Percentiles rank a stretch among this genome's conserved stretches.
phyloP scores from a whole-genome alignment of 257 asterid species.

The Forsythia viridissima region DNA sequence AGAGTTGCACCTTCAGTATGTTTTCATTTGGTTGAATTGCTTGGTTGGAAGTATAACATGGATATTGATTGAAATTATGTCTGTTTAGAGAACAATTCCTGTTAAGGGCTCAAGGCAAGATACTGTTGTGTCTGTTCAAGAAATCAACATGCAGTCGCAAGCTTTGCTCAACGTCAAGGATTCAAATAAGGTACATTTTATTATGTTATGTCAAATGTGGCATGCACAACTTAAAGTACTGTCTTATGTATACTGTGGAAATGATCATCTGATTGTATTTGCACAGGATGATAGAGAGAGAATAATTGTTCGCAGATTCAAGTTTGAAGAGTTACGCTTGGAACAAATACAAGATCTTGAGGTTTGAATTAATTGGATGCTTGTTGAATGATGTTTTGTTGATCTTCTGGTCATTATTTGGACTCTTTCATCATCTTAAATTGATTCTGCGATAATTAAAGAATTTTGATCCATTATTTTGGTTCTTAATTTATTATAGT shows the following conservation, averaged over 20 bases:
- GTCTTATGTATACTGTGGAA: neutral
- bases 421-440: neutral
- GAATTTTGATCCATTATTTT: neutral
- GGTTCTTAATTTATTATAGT: neutral
- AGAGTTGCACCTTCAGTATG: slow-evolving; percentile 76
- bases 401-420: slow-evolving; percentile 5
- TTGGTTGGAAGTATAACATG: neutral
- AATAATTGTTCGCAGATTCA: slow-evolving; percentile 77
- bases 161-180: slow-evolving; percentile 80
- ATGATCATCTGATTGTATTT: slow-evolving; percentile 22
- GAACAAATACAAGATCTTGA: slow-evolving; percentile 99
- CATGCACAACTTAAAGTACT: neutral
- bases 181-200: slow-evolving; percentile 69
- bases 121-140: slow-evolving; percentile 73
- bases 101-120: slow-evolving; percentile 84
- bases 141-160: slow-evolving; percentile 77
- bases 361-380: slow-evolving; percentile 46
- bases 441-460: neutral
- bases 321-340: slow-evolving; percentile 89
- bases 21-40: slow-evolving; percentile 30
- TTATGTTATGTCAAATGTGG: slow-evolving; percentile 1
- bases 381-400: slow-evolving; percentile 4
- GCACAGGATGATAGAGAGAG: slow-evolving; percentile 97
- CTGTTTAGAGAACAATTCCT: slow-evolving; percentile 61
- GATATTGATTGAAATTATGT: slow-evolving; percentile 21